phyloP scores from a whole-genome alignment of 2,329 filamentous ascomycete genomes.

The Botrytis medusae region DNA sequence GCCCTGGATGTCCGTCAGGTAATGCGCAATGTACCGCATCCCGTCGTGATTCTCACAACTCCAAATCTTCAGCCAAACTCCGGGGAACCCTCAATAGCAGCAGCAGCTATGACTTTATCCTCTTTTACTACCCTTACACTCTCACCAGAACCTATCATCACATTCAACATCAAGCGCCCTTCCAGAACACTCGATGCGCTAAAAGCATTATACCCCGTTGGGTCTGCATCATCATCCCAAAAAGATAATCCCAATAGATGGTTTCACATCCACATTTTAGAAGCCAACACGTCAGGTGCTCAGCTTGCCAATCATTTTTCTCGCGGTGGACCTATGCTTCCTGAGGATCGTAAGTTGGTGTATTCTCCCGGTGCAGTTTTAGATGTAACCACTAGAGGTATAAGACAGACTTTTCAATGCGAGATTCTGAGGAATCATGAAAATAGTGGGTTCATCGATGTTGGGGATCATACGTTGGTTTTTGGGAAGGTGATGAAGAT shows the following conservation, averaged over 20 bases:
- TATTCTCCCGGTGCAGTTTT: constrained; percentile 1
- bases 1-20: constrained; percentile 31
- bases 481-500: constrained; percentile 33
- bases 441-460: constrained; percentile 25
- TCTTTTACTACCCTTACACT: constrained; percentile 39
- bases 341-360: neutral
- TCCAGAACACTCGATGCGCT: constrained; percentile 36
- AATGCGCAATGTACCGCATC: constrained; percentile 37
- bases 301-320: constrained; percentile 35
- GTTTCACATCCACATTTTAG: constrained; percentile 14
- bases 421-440: constrained; percentile 23
- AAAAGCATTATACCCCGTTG: constrained; percentile 26
- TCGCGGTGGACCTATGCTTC: constrained; percentile 24
- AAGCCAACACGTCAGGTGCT: constrained; percentile 26
- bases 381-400: neutral
- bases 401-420: constrained; percentile 30
- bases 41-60: constrained; percentile 38
- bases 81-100: constrained; percentile 2
- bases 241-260: neutral
- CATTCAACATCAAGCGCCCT: constrained; percentile 39
- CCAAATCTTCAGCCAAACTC: neutral
- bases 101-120: constrained; percentile 39
- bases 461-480: constrained; percentile 37
- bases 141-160: constrained; percentile 36
- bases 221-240: neutral